Percentiles rank a stretch among this genome's conserved stretches.
Conservation (phyloP, 1,284 basidiomycete species). For the Ustilago trichophora region DNA sequence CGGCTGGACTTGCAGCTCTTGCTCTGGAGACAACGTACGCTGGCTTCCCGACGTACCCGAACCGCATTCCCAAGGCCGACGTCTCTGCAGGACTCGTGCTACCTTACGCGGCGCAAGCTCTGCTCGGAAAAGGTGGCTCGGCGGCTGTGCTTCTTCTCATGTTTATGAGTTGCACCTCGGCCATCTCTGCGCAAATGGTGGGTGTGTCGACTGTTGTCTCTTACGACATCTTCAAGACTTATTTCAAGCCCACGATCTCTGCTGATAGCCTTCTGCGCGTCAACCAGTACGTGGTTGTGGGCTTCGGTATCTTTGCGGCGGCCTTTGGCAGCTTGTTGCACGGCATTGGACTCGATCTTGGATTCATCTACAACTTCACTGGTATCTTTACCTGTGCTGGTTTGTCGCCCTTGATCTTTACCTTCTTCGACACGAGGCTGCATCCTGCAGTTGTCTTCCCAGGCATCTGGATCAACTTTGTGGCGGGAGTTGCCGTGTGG, state of each 20-base stretch:
- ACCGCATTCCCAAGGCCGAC: slow-evolving; percentile 44
- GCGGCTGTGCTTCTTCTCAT: slow-evolving; percentile 54
- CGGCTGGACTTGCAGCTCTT: slow-evolving; percentile 54
- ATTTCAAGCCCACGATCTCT: slow-evolving; percentile 47
- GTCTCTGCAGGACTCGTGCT: slow-evolving; percentile 57
- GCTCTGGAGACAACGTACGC: slow-evolving; percentile 55
- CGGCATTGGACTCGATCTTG: slow-evolving; percentile 57
- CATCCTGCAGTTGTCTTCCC: slow-evolving; percentile 53
- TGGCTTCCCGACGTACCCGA: slow-evolving; percentile 56
- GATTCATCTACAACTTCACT: slow-evolving; percentile 55
- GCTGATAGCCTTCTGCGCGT: slow-evolving; percentile 48
- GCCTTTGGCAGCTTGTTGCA: slow-evolving; percentile 58
- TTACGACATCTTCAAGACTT: slow-evolving; percentile 55
- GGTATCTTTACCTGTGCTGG: slow-evolving; percentile 54
- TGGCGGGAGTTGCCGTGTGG: slow-evolving; percentile 59
- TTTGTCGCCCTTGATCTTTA: slow-evolving; percentile 52
- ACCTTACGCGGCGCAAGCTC: slow-evolving; percentile 56
- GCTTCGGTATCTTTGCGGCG: slow-evolving; percentile 59
- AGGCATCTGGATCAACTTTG: slow-evolving; percentile 62
- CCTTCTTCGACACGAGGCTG: slow-evolving; percentile 56
- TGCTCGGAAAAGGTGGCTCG: slow-evolving; percentile 54
- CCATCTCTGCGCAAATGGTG: slow-evolving; percentile 54
- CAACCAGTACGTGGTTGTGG: slow-evolving; percentile 57
- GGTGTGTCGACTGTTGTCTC: slow-evolving; percentile 49
- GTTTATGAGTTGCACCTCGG: slow-evolving; percentile 62